A percentile compares a stretch with the other conserved stretches of the same genome.
phyloP scores from a whole-genome alignment of 1,284 basidiomycete genomes.

The Melanopsichium pennsylvanicum region DNA sequence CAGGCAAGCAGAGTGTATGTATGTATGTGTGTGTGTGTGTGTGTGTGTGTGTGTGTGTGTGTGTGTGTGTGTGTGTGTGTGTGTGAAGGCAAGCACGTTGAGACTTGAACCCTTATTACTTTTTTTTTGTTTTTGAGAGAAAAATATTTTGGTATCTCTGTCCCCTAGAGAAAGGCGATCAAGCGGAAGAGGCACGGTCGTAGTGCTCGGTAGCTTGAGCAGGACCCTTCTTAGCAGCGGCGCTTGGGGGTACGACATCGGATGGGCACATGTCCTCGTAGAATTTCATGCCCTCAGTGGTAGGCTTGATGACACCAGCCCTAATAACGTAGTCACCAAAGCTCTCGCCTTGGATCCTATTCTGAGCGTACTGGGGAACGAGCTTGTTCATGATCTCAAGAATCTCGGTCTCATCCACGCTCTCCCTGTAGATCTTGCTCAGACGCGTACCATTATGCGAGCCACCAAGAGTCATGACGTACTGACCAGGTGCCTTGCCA shows the following conservation, averaged over 20 bases:
- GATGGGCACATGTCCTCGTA: constrained; percentile 57
- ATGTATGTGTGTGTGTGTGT: too few relatives aligned
- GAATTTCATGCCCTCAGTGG: constrained; percentile 55
- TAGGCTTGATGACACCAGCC: constrained; percentile 61
- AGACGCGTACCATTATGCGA: constrained; percentile 91
- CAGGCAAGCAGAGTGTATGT: too few relatives aligned
- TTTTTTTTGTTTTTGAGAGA: not conserved
- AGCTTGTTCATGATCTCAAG: constrained; percentile 86
- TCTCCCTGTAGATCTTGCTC: constrained; percentile 90
- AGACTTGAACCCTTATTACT: constrained; percentile 1
- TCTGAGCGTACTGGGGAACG: constrained; percentile 90
- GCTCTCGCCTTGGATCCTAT: constrained; percentile 85
- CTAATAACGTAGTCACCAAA: constrained; percentile 94
- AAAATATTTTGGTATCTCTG: too few relatives aligned
- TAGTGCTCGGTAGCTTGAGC: constrained; percentile 46
- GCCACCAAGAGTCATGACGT: constrained; percentile 94
- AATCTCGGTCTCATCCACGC: constrained; percentile 92
- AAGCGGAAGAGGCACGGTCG: constrained; percentile 37
- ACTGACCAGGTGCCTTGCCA: constrained; percentile 92
- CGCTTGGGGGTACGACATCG: constrained; percentile 32
- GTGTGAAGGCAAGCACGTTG: constrained; percentile 3
- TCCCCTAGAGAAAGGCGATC: not conserved
- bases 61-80: not conserved
- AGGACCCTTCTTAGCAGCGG: constrained; percentile 42
- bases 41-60: too few relatives aligned